Evolutionary conservation across 2,329 filamentous ascomycete genomes (phyloP).

Genomic region (Nothopassalora personata): DNA sequence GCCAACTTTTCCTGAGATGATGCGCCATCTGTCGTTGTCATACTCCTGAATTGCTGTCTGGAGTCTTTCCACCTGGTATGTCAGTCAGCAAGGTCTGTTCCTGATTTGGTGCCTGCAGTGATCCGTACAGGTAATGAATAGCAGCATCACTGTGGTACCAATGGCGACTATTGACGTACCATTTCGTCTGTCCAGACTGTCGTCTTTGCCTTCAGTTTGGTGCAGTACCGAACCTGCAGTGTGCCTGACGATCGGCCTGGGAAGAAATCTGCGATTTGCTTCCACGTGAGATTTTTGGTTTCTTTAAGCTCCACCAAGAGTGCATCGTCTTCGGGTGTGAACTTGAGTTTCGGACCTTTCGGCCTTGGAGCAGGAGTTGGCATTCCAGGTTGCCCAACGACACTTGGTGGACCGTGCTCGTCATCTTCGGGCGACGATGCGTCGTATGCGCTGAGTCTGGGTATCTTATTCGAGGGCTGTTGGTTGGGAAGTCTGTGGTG

Average conservation of each 20-base stretch:
- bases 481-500: constrained; percentile 76
- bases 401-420: constrained; percentile 63
- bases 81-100: constrained; percentile 28
- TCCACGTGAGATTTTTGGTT: constrained; percentile 92
- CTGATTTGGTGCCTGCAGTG: neutral
- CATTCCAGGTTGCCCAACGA: constrained; percentile 84
- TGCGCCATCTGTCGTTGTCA: constrained; percentile 88
- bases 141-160: constrained; percentile 1
- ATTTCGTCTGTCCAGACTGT: constrained; percentile 92
- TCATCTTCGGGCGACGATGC: constrained; percentile 32
- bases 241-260: constrained; percentile 85
- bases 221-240: constrained; percentile 89
- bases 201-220: constrained; percentile 88
- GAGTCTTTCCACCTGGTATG: constrained; percentile 65
- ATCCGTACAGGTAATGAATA: constrained; percentile 1
- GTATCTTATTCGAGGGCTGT: constrained; percentile 62
- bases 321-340: constrained; percentile 86
- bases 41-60: constrained; percentile 74
- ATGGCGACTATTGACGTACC: constrained; percentile 44
- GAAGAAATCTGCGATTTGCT: constrained; percentile 95
- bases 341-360: constrained; percentile 85
- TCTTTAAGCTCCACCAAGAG: constrained; percentile 86
- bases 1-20: constrained; percentile 84
- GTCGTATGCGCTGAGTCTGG: constrained; percentile 51
- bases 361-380: constrained; percentile 74